These are phyloP conservation scores for Ophiostoma perfectum DNA, from an alignment of 2,329 filamentous ascomycete species.

Conservation along the genomic window DNA sequence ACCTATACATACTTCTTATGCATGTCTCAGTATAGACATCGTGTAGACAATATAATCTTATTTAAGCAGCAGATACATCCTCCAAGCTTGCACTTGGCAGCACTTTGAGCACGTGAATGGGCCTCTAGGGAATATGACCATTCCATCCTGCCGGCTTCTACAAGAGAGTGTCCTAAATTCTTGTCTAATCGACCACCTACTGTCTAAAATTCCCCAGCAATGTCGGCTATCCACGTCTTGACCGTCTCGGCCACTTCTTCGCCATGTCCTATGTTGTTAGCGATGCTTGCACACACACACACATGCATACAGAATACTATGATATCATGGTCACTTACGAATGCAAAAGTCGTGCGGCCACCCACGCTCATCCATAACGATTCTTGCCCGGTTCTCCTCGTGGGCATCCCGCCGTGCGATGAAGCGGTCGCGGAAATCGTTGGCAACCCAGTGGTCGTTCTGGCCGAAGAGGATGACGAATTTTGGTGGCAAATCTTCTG, in stretches of 20 bases:
- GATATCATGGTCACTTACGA: constrained; percentile 35
- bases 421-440: constrained; percentile 51
- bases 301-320: neutral
- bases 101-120: no score
- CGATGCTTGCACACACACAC: neutral
- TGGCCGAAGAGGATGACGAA: constrained; percentile 57
- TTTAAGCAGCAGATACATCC: no score
- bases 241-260: constrained; percentile 47
- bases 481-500: constrained; percentile 35
- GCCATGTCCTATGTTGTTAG: constrained; percentile 39
- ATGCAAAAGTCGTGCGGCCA: constrained; percentile 60
- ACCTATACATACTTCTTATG: no score
- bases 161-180: no score
- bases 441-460: constrained; percentile 58
- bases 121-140: no score
- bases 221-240: constrained; percentile 48
- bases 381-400: constrained; percentile 39
- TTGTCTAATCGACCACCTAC: no score
- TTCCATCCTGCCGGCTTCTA: neutral
- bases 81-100: no score
- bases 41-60: no score
- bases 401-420: constrained; percentile 38
- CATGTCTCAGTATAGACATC: no score
- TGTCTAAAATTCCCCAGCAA: constrained; percentile 30
- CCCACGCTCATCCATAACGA: constrained; percentile 50